Evolutionary conservation across 129 eudicot genomes (phyloP), one percentile per base, ranked within the genome.

Genomic region (Escallonia rubra): DNA sequence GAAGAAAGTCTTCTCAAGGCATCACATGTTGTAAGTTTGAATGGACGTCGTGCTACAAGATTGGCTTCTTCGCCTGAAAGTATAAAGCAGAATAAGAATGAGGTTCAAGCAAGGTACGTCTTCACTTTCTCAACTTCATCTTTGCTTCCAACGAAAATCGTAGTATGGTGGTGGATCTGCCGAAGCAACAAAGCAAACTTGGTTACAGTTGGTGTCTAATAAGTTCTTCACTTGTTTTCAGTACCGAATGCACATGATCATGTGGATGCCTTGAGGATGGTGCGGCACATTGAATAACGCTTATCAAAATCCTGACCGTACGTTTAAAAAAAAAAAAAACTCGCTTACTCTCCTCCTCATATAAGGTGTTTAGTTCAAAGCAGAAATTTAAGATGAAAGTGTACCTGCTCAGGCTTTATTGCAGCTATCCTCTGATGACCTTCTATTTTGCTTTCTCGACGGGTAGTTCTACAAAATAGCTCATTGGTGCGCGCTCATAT

Each of bases 401-500:
- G 46, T 72, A 91, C 98, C 91, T 88, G 73, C 38, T 75, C 77
- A 48, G 96, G 98, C 79, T 69, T 67, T 61, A 93, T 89, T 54
- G 86, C 98, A 43, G 89, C 90, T 61, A 93, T 84, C 71, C 98
- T 86, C 61, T 78, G 87, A 42, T 64, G 76, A 65, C 96, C 98
- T 80, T 89, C 96, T n/a, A 63, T 84, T 23, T 23, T 12, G 90
- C 95, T 78, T 86, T 93, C 43, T 96, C 98, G 47, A 96, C 96
- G 58, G 98, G 96, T 86, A 86, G 98, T 74, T 92, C 98, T 12
- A 92, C 81, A 71, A 92, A 67, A 68, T 81, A 89, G 70, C 98
- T 92, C 98, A 92, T 92, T 4, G 96, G 98, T 69, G 95, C 96
- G 73, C 98, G 89, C 77, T 93, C 96, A 68, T 93, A 93, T 82